Percentiles rank a stretch among this genome's conserved stretches.
These are phyloP conservation scores for Silene coronaria DNA, from an alignment of 179 eudicot species.

Conservation along the genomic window DNA sequence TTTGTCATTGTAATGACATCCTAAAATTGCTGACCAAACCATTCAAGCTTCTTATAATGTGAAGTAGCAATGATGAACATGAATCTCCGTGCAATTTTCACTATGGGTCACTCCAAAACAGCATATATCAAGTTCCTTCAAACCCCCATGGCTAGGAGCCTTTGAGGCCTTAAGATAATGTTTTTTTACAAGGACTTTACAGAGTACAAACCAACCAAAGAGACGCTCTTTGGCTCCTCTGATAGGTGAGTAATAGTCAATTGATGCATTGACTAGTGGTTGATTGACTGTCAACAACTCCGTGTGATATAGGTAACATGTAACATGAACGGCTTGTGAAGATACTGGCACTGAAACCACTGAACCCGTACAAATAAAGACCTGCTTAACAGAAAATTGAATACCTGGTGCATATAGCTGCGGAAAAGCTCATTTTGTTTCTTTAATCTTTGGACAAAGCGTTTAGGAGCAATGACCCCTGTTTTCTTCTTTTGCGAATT, in stretches of 20 bases:
- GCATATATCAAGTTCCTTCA: background rate
- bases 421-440: slow-evolving; percentile 83
- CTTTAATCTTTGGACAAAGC: slow-evolving; percentile 85
- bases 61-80: background rate
- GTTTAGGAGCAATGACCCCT: slow-evolving; percentile 92
- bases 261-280: background rate
- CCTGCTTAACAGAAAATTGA: background rate
- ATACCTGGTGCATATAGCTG: slow-evolving; percentile 92
- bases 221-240: background rate
- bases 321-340: background rate
- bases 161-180: background rate
- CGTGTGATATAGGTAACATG: background rate
- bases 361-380: slow-evolving; percentile 5
- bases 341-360: background rate
- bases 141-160: background rate
- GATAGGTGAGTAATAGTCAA: background rate
- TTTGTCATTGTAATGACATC: background rate
- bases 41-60: background rate
- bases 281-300: slow-evolving; percentile 2
- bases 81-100: background rate
- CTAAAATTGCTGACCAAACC: background rate
- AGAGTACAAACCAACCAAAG: background rate
- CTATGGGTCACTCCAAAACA: background rate
- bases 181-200: no score
- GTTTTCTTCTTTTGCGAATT: slow-evolving; percentile 92